These are phyloP conservation scores for Amoebophrya sp. DNA, from an alignment of 169 alveolate genomes.

Conservation along the genomic window DNA sequence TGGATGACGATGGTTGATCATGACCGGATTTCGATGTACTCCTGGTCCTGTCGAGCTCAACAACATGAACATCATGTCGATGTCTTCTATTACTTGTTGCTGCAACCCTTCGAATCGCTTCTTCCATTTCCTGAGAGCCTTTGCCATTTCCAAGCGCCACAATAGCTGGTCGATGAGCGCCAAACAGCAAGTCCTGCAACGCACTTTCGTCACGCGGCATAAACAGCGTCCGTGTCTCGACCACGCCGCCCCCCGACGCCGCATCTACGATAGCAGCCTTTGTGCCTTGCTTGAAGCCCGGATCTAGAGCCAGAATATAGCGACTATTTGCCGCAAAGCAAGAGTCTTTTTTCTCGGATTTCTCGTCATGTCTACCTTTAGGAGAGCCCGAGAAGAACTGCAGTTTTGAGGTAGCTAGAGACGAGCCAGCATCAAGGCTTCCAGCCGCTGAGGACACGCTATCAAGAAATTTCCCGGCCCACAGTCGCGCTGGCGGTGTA, in stretches of 20 bases:
- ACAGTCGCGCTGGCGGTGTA: not conserved
- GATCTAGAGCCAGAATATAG: not conserved
- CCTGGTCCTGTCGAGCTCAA: too few species aligned
- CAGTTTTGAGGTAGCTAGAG: too few species aligned
- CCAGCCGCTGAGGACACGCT: too few species aligned
- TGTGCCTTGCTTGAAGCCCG: not conserved
- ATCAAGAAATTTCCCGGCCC: not conserved
- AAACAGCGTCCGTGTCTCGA: conserved; percentile 15
- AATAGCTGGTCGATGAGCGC: not conserved
- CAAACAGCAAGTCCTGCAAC: not conserved
- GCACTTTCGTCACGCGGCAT: not conserved
- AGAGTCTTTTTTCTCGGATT: too few species aligned
- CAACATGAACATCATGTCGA: too few species aligned
- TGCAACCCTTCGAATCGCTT: not conserved
- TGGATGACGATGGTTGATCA: not conserved
- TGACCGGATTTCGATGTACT: not conserved
- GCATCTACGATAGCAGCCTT: not conserved
- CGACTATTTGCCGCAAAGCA: too few species aligned
- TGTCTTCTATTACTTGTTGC: not conserved
- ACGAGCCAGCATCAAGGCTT: too few species aligned
- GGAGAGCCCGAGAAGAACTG: too few species aligned
- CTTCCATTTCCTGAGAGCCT: not conserved
- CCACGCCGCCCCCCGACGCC: not conserved
- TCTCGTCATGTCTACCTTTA: too few species aligned
- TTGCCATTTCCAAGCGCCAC: not conserved